phyloP scores from a whole-genome alignment of 176 grass and related monocot genomes.

The Triticum monococcum region DNA sequence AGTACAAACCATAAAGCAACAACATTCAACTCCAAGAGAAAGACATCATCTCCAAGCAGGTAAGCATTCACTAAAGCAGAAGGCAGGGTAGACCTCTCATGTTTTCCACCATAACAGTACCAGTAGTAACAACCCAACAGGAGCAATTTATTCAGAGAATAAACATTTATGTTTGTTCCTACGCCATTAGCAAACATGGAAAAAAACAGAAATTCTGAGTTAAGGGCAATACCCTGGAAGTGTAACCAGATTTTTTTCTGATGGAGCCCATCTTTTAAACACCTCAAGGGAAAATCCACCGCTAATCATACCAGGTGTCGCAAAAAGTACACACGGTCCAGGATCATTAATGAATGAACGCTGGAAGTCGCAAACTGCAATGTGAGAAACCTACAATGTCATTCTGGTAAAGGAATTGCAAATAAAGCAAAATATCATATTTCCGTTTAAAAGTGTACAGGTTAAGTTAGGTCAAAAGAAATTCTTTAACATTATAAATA shows the following conservation, averaged over 20 bases:
- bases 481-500: not conserved
- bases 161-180: not conserved
- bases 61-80: not conserved
- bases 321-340: slow-evolving; percentile 95
- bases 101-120: not conserved
- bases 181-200: not conserved
- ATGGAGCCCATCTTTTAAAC: slow-evolving; percentile 97
- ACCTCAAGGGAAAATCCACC: slow-evolving; percentile 96
- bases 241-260: slow-evolving; percentile 81
- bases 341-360: slow-evolving; percentile 79
- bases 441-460: not conserved
- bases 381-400: not conserved
- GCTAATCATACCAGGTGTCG: slow-evolving; percentile 93
- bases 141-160: not conserved
- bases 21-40: slow-evolving; percentile 2
- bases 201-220: not conserved
- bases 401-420: not conserved
- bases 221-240: slow-evolving; percentile 69
- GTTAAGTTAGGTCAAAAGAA: not conserved
- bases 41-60: not conserved
- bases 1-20: not conserved
- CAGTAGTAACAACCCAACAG: slow-evolving; percentile 10
- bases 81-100: not conserved
- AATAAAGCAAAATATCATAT: not conserved
- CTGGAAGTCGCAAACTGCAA: slow-evolving; percentile 81